These are phyloP conservation scores for Neurospora sublineolata DNA, from an alignment of 495 filamentous ascomycete species.

Conservation along the genomic window DNA sequence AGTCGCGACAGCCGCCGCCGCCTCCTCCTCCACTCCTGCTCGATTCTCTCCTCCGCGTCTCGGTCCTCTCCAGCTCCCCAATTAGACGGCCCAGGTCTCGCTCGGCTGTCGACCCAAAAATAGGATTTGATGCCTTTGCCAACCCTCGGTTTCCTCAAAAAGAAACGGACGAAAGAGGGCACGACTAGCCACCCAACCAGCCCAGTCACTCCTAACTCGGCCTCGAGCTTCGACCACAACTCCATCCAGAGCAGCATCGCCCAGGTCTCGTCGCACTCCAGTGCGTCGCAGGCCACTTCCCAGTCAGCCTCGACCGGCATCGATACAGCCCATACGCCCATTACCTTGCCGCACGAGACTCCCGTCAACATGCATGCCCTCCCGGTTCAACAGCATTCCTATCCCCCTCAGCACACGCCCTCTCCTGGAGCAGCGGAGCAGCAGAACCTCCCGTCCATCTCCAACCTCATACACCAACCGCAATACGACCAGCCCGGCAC, in stretches of 20 bases:
- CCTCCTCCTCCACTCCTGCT: neutral
- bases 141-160: conserved; percentile 82
- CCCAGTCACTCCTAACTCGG: conserved; percentile 41
- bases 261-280: conserved; percentile 13
- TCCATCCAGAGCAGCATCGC: conserved; percentile 7
- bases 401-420: conserved; percentile 15
- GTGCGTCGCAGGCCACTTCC: conserved; percentile 13
- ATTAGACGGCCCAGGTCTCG: conserved; percentile 10
- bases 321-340: neutral
- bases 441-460: conserved; percentile 56
- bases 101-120: conserved; percentile 10
- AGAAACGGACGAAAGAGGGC: conserved; percentile 84
- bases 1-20: conserved; percentile 8
- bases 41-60: neutral
- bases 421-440: conserved; percentile 27
- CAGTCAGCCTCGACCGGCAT: conserved; percentile 1
- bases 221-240: conserved; percentile 34
- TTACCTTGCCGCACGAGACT: neutral
- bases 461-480: conserved; percentile 57
- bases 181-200: conserved; percentile 51
- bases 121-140: conserved; percentile 43
- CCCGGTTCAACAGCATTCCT: conserved; percentile 24
- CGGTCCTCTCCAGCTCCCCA: conserved; percentile 6
- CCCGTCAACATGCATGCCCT: conserved; percentile 24
- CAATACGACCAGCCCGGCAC: conserved; percentile 37